Base-by-base conservation (phyloP, 768 basidiomycete species). In the Candolleomyces eurysporus region DNA sequence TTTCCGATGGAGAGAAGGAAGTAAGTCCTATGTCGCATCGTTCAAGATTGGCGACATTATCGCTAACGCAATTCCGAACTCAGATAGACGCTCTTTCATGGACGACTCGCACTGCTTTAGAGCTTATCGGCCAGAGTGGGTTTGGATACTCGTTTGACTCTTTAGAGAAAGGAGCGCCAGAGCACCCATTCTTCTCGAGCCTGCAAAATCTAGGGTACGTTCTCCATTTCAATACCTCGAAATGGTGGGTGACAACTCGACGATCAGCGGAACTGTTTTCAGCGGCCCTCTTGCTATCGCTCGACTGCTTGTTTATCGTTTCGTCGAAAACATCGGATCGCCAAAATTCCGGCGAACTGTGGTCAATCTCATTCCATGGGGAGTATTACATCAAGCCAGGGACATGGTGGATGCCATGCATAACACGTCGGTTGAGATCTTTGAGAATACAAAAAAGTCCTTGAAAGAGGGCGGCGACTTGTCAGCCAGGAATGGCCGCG, bases 331-430 rank as follows among this genome's bases (percentile, higher is more conserved):
- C 54, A 63, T 73, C 26, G 69, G 69, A 1, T 53, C 70, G 2
- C 65, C 71, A 0, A 55, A 60, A 21, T 61, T 80, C 45, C 68
- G 72, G 17, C 66, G 75, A 14, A 67, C 67, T 43, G n/a, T 78
- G 1, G 67, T 78, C 0, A 63, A 73, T 45, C 49, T 66, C 14
- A 57, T 78, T 1, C 79, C 79, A 5, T 69, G 64, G 36, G 63
- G 63, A 21, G 40, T 63, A 5, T 57, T 78, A 8, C 67, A 72
- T 32, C 54, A 59, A 0, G 57, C 79, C 11, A 64, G 72, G 51
- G 69, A 71, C 42, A 68, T 77, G 26, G 62, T 75, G 2, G 72
- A 74, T 32, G 66, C 68, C 13, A 74, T 81, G 72, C 63, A 75
- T 9, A 57, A 65, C 19, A 70, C 71, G 5, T 73, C 78, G 5